Percentiles rank a stretch among this genome's conserved stretches.
Conservation (phyloP, 2,329 filamentous ascomycete genomes). For the Penicillium sp. region DNA sequence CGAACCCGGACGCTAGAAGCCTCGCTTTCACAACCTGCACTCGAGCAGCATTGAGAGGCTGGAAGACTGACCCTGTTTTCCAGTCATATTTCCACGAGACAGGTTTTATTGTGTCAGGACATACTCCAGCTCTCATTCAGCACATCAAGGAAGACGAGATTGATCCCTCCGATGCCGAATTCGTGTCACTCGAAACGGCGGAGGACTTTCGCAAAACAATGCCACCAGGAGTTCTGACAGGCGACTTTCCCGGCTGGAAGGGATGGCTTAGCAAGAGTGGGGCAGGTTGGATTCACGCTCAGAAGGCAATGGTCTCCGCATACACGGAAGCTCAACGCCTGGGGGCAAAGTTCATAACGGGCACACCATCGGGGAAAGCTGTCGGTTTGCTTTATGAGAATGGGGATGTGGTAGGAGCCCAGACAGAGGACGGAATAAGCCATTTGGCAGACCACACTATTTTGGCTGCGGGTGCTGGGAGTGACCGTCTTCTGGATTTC, state of each 20-base stretch:
- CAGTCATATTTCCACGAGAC: slow-evolving; percentile 49
- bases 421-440: slow-evolving; percentile 43
- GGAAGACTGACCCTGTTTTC: slow-evolving; percentile 48
- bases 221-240: slow-evolving; percentile 53
- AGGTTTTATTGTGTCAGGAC: slow-evolving; percentile 44
- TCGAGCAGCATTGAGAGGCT: slow-evolving; percentile 38
- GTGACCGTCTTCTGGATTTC: slow-evolving; percentile 50
- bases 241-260: slow-evolving; percentile 52
- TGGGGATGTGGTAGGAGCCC: slow-evolving; percentile 44
- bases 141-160: slow-evolving; percentile 40
- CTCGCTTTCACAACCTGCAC: slow-evolving; percentile 25
- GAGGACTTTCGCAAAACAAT: slow-evolving; percentile 53
- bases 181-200: slow-evolving; percentile 40
- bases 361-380: slow-evolving; percentile 39
- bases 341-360: slow-evolving; percentile 51
- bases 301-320: slow-evolving; percentile 49
- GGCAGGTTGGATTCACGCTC: slow-evolving; percentile 57
- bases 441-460: slow-evolving; percentile 49
- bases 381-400: slow-evolving; percentile 40
- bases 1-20: slow-evolving; percentile 15
- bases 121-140: slow-evolving; percentile 39
- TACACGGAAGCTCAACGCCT: slow-evolving; percentile 47
- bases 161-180: slow-evolving; percentile 31
- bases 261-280: slow-evolving; percentile 44
- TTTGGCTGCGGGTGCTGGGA: slow-evolving; percentile 52